Evolutionary conservation across 768 basidiomycete species (phyloP).

Genomic region (Gloeophyllum trabeum): DNA sequence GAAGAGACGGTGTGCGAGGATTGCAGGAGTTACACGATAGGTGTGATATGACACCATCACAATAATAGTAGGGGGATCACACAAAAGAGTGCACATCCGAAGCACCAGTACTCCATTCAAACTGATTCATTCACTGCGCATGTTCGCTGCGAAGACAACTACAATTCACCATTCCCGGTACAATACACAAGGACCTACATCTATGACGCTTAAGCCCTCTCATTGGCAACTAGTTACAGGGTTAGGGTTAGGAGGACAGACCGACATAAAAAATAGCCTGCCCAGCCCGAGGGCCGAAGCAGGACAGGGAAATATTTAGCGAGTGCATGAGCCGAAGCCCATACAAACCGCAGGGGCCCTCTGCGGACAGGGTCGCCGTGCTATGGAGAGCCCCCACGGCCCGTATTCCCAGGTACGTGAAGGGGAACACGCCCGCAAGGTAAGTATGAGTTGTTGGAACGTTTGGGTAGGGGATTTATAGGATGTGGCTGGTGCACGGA

Average conservation of each 20-base stretch:
- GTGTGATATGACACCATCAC: too few relatives aligned
- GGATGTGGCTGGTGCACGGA: constrained; percentile 7
- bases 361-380: constrained; percentile 20
- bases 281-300: constrained; percentile 33
- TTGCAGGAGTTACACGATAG: too few relatives aligned
- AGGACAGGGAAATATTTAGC: constrained; percentile 75
- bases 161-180: too few relatives aligned
- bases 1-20: too few relatives aligned
- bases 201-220: too few relatives aligned
- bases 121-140: too few relatives aligned
- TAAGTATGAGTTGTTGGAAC: constrained; percentile 11
- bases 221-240: too few relatives aligned
- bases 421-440: constrained; percentile 17
- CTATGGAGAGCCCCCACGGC: constrained; percentile 11
- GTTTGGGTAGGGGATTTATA: constrained; percentile 4
- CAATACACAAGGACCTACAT: too few relatives aligned
- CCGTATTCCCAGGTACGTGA: constrained; percentile 15
- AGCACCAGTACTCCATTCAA: too few relatives aligned
- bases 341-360: constrained; percentile 48
- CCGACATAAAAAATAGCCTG: constrained; percentile 18
- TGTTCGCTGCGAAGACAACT: too few relatives aligned
- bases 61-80: too few relatives aligned
- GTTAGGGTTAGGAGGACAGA: constrained; percentile 25
- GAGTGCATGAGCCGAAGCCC: constrained; percentile 67
- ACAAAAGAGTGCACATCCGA: too few relatives aligned